A percentile compares a stretch with the other conserved stretches of the same genome.
Conservation (phyloP, 176 grass and related monocot genomes). For the Ensete ventricosum region DNA sequence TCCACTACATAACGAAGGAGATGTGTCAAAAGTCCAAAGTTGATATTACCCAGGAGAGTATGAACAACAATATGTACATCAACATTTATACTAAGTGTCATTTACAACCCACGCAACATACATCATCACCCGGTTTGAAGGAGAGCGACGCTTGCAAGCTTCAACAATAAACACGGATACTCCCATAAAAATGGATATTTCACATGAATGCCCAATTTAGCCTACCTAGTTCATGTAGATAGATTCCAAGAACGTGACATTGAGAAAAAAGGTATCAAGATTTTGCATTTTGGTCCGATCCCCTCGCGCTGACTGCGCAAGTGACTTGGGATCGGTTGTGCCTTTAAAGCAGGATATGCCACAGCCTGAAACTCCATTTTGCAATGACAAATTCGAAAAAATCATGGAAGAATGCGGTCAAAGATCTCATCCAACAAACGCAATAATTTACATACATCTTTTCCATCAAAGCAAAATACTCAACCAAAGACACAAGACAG, state of each 20-base stretch:
- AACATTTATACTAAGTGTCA: neutral
- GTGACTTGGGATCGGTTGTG: constrained; percentile 42
- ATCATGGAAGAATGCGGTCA: no score
- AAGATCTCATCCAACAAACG: no score
- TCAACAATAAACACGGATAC: neutral
- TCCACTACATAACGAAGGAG: no score
- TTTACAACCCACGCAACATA: neutral
- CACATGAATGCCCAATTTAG: neutral
- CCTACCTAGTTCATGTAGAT: neutral
- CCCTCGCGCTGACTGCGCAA: constrained; percentile 32
- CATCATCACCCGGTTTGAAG: neutral
- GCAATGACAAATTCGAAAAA: neutral
- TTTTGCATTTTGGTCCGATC: constrained; percentile 20
- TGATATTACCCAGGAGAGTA: neutral
- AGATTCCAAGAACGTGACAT: neutral
- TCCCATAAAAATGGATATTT: neutral
- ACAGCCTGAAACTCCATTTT: neutral
- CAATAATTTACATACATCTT: no score
- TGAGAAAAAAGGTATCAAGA: neutral
- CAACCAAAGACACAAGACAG: neutral
- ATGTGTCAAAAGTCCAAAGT: no score
- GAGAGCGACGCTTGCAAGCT: neutral
- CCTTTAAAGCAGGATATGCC: constrained; percentile 20
- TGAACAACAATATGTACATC: neutral
- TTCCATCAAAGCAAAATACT: no score